Conservation (phyloP, 192 early-diverging fungal species). For the Backusella liffmaniae region DNA sequence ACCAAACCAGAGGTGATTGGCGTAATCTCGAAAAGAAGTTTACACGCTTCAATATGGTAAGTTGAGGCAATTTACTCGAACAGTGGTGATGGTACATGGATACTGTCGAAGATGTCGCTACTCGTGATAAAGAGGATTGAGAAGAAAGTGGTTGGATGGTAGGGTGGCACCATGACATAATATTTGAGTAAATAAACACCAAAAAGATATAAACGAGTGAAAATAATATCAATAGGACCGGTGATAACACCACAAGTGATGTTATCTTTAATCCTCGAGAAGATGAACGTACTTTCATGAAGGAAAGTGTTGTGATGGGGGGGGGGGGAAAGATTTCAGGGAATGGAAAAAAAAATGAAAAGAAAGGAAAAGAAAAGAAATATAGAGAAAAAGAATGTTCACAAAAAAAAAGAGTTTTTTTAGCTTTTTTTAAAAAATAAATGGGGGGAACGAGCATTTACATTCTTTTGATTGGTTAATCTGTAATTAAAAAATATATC, state of each 20-base stretch:
- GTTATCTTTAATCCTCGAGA: constrained; percentile 15
- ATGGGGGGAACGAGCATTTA: neutral
- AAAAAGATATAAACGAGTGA: constrained; percentile 10
- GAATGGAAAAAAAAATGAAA: neutral
- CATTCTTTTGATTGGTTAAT: neutral
- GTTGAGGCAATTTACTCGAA: neutral
- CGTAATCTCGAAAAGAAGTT: neutral
- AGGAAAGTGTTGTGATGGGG: neutral
- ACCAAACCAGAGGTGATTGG: constrained; percentile 8
- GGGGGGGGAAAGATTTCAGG: neutral
- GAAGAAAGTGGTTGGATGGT: neutral
- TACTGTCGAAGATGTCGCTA: neutral
- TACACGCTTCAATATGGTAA: neutral
- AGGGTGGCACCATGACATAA: neutral
- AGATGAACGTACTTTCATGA: constrained; percentile 2
- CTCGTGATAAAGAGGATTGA: neutral
- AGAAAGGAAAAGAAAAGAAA: constrained; percentile 2
- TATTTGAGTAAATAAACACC: constrained; percentile 9
- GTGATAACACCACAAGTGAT: constrained; percentile 13
- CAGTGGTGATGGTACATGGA: neutral
- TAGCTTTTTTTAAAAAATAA: neutral
- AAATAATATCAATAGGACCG: constrained; percentile 6
- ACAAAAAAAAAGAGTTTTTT: neutral
- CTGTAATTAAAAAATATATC: neutral
- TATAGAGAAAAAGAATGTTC: neutral